phyloP scores from a whole-genome alignment of 305 asterid species.

The Fraxinus floribunda region DNA sequence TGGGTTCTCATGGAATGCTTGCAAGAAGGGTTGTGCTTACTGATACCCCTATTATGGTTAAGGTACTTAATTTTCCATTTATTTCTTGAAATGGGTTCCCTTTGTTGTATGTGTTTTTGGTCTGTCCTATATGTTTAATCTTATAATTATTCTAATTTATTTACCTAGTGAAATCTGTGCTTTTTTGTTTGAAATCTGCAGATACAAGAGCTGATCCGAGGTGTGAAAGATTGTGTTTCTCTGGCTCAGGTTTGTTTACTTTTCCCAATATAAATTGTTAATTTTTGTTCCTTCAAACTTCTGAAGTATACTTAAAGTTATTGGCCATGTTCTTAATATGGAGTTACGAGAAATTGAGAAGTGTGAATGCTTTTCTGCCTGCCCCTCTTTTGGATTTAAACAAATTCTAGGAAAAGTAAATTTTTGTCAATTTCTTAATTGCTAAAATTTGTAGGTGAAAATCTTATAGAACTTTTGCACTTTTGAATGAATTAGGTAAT shows the following conservation, averaged over 20 bases:
- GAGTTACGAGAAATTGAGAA: constrained; percentile 39
- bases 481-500: not conserved
- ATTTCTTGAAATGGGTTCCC: constrained; percentile 23
- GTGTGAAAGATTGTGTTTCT: constrained; percentile 71
- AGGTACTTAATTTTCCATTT: constrained; percentile 46
- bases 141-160: not conserved
- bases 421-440: constrained; percentile 30
- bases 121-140: not conserved
- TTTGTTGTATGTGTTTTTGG: not conserved
- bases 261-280: constrained; percentile 36
- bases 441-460: not conserved
- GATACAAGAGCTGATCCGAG: constrained; percentile 85
- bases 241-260: constrained; percentile 91
- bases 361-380: constrained; percentile 28
- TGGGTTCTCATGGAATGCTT: constrained; percentile 80
- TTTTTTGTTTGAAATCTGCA: constrained; percentile 40
- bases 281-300: constrained; percentile 4
- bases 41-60: constrained; percentile 86
- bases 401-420: constrained; percentile 33
- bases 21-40: constrained; percentile 83
- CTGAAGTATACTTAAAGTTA: not conserved
- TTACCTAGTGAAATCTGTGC: constrained; percentile 22
- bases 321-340: constrained; percentile 24
- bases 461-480: not conserved
- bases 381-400: constrained; percentile 1